Percentiles rank a stretch among this genome's conserved stretches.
Conservation (phyloP, 116 monocot species). For the Zostera marina region DNA sequence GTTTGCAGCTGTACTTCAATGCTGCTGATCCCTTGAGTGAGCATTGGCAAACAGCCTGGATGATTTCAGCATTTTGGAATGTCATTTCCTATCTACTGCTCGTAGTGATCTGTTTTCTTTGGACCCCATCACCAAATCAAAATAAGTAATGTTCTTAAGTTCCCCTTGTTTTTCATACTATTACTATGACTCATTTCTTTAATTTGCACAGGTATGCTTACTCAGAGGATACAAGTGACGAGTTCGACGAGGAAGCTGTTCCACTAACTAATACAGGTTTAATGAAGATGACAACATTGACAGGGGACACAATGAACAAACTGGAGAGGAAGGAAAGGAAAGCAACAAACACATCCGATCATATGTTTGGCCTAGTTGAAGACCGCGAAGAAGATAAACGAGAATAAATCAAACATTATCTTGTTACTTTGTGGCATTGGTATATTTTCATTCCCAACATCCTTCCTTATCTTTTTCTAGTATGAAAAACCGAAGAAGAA, state of each 20-base stretch:
- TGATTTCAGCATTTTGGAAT: constrained; percentile 94
- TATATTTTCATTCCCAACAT: not conserved
- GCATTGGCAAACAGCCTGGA: constrained; percentile 96
- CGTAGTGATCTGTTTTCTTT: constrained; percentile 68
- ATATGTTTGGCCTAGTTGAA: constrained; percentile 56
- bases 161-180: not conserved
- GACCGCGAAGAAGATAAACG: constrained; percentile 81
- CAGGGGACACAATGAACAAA: constrained; percentile 50
- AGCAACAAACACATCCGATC: constrained; percentile 23
- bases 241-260: constrained; percentile 79
- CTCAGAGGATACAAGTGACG: constrained; percentile 75
- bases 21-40: constrained; percentile 93
- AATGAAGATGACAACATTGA: constrained; percentile 26
- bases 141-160: constrained; percentile 50
- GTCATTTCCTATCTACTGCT: constrained; percentile 62
- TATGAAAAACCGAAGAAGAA: too few relatives aligned
- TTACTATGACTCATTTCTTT: not conserved
- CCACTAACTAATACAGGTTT: constrained; percentile 37
- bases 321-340: constrained; percentile 77
- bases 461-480: not conserved
- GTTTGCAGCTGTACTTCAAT: constrained; percentile 86
- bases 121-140: constrained; percentile 78
- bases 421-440: not conserved
- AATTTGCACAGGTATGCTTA: constrained; percentile 54
- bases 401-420: constrained; percentile 20